phyloP scores from a whole-genome alignment of 2,329 filamentous ascomycete genomes.

The Colletotrichum trifolii region DNA sequence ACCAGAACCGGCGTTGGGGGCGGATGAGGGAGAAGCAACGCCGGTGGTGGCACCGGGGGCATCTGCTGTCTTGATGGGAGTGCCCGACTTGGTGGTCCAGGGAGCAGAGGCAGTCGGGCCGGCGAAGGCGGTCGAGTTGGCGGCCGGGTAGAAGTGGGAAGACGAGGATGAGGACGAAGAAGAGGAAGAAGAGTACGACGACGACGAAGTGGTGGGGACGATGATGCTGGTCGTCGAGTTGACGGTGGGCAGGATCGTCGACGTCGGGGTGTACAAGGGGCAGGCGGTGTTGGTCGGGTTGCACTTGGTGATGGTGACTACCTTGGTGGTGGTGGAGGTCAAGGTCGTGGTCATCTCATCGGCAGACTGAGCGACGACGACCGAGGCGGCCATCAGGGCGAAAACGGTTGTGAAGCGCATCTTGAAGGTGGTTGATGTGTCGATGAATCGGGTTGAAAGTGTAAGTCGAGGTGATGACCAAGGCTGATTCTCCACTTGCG shows the following conservation, averaged over 20 bases:
- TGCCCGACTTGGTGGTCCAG: slow-evolving; percentile 41
- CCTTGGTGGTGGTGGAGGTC: slow-evolving; percentile 57
- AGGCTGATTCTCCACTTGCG: slow-evolving; percentile 8
- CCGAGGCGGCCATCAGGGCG: slow-evolving; percentile 54
- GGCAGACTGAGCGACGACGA: slow-evolving; percentile 47
- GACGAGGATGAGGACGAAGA: slow-evolving; percentile 32
- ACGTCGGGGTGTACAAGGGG: slow-evolving; percentile 48
- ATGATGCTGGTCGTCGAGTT: slow-evolving; percentile 40
- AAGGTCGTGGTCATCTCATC: slow-evolving; percentile 50
- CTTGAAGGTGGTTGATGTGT: slow-evolving; percentile 43
- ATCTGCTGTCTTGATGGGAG: slow-evolving; percentile 34
- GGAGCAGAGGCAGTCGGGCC: slow-evolving; percentile 39
- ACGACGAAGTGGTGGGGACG: slow-evolving; percentile 6
- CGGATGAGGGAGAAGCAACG: slow-evolving; percentile 38
- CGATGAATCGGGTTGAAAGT: slow-evolving; percentile 14
- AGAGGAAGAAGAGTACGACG: slow-evolving; percentile 12
- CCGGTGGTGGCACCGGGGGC: slow-evolving; percentile 30
- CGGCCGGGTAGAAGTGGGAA: slow-evolving; percentile 43
- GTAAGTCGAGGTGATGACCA: slow-evolving; percentile 21
- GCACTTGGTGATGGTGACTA: slow-evolving; percentile 61
- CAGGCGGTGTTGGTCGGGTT: slow-evolving; percentile 56
- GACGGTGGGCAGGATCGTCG: slow-evolving; percentile 39
- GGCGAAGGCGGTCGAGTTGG: slow-evolving; percentile 47
- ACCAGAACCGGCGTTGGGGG: slow-evolving; percentile 46
- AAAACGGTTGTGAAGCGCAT: slow-evolving; percentile 60